Evolutionary conservation across 1,284 basidiomycete genomes (phyloP), one percentile per base, ranked within the genome.

Genomic region (Cronartium quercuum): DNA sequence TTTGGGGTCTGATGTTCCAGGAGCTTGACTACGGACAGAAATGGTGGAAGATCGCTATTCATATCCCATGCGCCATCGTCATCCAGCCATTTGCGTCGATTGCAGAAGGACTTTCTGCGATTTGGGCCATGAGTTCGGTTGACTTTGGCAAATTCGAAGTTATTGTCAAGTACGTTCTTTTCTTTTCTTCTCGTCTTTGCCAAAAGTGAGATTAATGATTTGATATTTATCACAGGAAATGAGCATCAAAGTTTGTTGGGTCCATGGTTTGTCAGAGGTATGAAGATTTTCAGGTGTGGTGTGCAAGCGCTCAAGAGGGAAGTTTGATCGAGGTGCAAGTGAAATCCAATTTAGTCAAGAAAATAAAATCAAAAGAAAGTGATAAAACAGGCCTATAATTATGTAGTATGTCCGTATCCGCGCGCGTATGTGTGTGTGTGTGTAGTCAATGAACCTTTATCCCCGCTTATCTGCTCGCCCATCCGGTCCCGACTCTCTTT

Each of bases 21-120:
- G 78, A 79, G 67, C 44, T 80, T 40, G 78, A 79, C 51, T 77
- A 79, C 38, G 79, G 79, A 9, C 77, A 78, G 75, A 69, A 76
- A 67, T 77, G 76, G 75, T 68, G 68, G 64, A 24, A 71, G 37
- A 76, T 71, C 37, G 70, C 66, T 40, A 44, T 68, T 35, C 70
- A 40, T 35, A 15, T 51, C 24, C 47, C 55, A 42, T 80, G 81
- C 55, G 77, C 79, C 57, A 73, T 82, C 73, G 75, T 83, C 70
- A 79, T 83, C 64, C 81, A 82, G 71, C 82, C 82, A 5, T 82
- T 82, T 74, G 82, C 81, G 57, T 81, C 82, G 10, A 79, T 83
- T 74, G 80, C 82, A 13, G 82, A 83, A 68, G 82, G 81, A 44
- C 65, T 81, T 47, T 81, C 81, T 3, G 82, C 82, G 3, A 81